Base-by-base conservation (phyloP, 169 alveolate genomes). In the Miamiensis avidus region DNA sequence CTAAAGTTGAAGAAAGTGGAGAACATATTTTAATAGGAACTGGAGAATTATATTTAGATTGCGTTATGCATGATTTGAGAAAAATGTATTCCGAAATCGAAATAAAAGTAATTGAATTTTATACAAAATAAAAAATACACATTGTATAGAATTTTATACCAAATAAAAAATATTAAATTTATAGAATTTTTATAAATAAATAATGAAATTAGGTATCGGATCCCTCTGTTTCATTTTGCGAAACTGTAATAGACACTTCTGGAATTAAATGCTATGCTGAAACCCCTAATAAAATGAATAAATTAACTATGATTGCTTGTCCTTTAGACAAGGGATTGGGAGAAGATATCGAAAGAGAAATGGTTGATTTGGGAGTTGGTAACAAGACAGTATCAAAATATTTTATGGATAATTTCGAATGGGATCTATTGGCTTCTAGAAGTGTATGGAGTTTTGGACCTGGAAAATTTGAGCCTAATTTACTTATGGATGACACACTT, bases 371-470 rank as follows among this genome's bases (percentile, higher is more conserved):
- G 31, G 69, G 76, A n/a, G 30, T 77, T 85, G 81, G 81, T 28
- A 89, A 89, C 25, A 81, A 85, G 26, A 76, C 81, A 74, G 81
- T 86, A 11, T 81, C 82, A 79, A 93, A 91, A 82, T 89, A 89
- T 82, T 93, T 97, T 34, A 93, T 90, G 83, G 95, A 96, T n/a
- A 93, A 97, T 81, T 97, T 94, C 86, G 95, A 95, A 30, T 98
- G 99, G 99, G 99, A 99, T 83, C 94, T 96, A 64, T 89, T 98
- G 74, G 99, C 99, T 27, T 95, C 99, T 28, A 89, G 98, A 69
- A 96, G 99, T 30, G 93, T 99, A 1, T 99, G 99, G 99, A 99
- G 99, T 29, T 99, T 99, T 89, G 99, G 99, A 0, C 99, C 99
- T 25, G 98, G 96, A 65, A 89, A 88, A 49, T 82, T 91, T 31